Evolutionary conservation across 2,329 filamentous ascomycete genomes (phyloP).

Genomic region (Pseudocercospora ulei): DNA sequence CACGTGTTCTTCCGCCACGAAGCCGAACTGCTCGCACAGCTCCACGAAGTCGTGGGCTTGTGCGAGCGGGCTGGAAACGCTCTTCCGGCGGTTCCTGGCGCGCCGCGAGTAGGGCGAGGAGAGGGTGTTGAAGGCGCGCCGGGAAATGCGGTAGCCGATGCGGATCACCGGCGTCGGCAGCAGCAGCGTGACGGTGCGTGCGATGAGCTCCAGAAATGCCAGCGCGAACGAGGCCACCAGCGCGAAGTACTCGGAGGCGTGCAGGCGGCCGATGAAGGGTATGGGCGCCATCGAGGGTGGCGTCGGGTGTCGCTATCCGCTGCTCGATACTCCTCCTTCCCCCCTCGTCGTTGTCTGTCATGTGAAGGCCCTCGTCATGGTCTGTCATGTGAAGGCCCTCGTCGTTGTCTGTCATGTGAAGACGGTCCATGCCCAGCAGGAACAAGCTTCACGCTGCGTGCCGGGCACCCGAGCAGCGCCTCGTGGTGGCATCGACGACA

Average conservation of each 20-base stretch:
- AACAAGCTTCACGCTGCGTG: too few relatives aligned
- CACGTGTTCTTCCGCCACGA: conserved; percentile 90
- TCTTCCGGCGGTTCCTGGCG: conserved; percentile 57
- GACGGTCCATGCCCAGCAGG: too few relatives aligned
- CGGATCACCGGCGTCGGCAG: conserved; percentile 72
- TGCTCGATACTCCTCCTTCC: too few relatives aligned
- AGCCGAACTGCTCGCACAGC: conserved; percentile 82
- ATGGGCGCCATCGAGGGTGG: conserved; percentile 48
- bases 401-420: too few relatives aligned
- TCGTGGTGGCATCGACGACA: too few relatives aligned
- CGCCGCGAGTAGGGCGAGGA: conserved; percentile 60
- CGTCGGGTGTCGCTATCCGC: not conserved
- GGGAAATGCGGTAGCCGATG: conserved; percentile 73
- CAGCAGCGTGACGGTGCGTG: conserved; percentile 76
- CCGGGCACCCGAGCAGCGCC: too few relatives aligned
- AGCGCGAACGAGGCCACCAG: conserved; percentile 74
- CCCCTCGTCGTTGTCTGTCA: too few relatives aligned
- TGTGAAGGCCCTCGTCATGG: too few relatives aligned
- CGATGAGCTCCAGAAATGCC: conserved; percentile 69
- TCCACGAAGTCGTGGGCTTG: conserved; percentile 88
- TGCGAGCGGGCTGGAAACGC: conserved; percentile 51
- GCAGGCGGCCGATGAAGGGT: conserved; percentile 54
- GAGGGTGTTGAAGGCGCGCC: conserved; percentile 69
- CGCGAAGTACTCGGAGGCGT: conserved; percentile 68
- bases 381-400: too few relatives aligned